Evolutionary conservation across 352 stramenopile genomes (phyloP).

Genomic region (Sclerospora graminicola): DNA sequence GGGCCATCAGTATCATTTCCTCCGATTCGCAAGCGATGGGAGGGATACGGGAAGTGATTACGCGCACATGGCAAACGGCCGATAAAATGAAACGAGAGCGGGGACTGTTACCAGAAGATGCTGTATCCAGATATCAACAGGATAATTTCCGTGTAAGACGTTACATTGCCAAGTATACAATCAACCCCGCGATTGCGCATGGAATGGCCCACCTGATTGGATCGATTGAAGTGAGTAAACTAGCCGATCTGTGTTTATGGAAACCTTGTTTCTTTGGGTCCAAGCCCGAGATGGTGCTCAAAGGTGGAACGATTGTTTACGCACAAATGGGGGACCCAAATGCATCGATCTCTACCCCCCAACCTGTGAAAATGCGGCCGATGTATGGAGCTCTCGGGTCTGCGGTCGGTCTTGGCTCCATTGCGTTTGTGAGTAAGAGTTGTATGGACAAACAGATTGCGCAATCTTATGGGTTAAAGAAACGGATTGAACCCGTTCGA

Average conservation of each 20-base stretch:
- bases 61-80: constrained; percentile 95
- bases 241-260: constrained; percentile 93
- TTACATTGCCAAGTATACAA: constrained; percentile 98
- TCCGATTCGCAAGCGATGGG: constrained; percentile 96
- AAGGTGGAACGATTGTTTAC: constrained; percentile 90
- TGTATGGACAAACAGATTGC: constrained; percentile 61
- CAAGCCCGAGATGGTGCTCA: constrained; percentile 95
- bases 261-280: constrained; percentile 92
- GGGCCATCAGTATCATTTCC: constrained; percentile 95
- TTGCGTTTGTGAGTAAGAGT: constrained; percentile 88
- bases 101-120: constrained; percentile 84
- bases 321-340: constrained; percentile 97
- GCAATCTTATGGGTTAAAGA: constrained; percentile 75
- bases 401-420: constrained; percentile 49
- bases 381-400: constrained; percentile 86
- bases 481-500: constrained; percentile 76
- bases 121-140: constrained; percentile 28
- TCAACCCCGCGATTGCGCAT: constrained; percentile 95
- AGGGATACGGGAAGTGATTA: constrained; percentile 94
- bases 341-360: constrained; percentile 92
- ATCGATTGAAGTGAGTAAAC: constrained; percentile 88
- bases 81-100: constrained; percentile 96
- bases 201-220: constrained; percentile 94
- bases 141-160: constrained; percentile 94
- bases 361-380: constrained; percentile 93